These are phyloP conservation scores for Neodidymelliopsis sp. DNA, from an alignment of 2,329 filamentous ascomycete species.

Conservation along the genomic window DNA sequence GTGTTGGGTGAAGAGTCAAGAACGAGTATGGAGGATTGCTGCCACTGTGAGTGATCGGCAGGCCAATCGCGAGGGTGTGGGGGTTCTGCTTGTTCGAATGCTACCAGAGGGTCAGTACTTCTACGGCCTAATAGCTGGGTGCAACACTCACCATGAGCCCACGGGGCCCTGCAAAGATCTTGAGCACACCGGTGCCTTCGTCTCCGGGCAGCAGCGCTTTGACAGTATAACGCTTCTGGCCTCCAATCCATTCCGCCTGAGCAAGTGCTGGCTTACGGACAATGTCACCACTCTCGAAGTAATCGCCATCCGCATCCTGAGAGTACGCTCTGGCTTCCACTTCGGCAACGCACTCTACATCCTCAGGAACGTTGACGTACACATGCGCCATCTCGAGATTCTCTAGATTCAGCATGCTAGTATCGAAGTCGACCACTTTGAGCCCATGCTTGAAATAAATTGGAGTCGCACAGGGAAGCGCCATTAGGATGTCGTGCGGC, in stretches of 20 bases:
- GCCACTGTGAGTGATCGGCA: slow-evolving; percentile 90
- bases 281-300: slow-evolving; percentile 89
- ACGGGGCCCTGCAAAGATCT: slow-evolving; percentile 91
- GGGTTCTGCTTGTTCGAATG: slow-evolving; percentile 97
- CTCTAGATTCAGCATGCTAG: slow-evolving; percentile 82
- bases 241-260: slow-evolving; percentile 89
- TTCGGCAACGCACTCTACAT: slow-evolving; percentile 91
- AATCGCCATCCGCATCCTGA: slow-evolving; percentile 85
- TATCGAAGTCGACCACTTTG: slow-evolving; percentile 89
- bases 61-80: slow-evolving; percentile 84
- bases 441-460: slow-evolving; percentile 85
- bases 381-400: slow-evolving; percentile 93
- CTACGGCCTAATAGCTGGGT: neutral
- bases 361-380: slow-evolving; percentile 83
- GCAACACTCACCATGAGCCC: slow-evolving; percentile 75
- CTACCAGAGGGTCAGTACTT: slow-evolving; percentile 37
- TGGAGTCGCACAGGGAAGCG: slow-evolving; percentile 84
- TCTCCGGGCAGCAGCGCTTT: slow-evolving; percentile 92
- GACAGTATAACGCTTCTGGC: slow-evolving; percentile 88
- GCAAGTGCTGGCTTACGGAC: slow-evolving; percentile 86
- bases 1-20: slow-evolving; percentile 89
- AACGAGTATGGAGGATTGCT: slow-evolving; percentile 96
- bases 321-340: slow-evolving; percentile 85
- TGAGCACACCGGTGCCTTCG: slow-evolving; percentile 85
- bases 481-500: slow-evolving; percentile 82